A percentile compares a stretch with the other conserved stretches of the same genome.
phyloP scores from a whole-genome alignment of 331 rosid genomes.

The Malus hybrid region DNA sequence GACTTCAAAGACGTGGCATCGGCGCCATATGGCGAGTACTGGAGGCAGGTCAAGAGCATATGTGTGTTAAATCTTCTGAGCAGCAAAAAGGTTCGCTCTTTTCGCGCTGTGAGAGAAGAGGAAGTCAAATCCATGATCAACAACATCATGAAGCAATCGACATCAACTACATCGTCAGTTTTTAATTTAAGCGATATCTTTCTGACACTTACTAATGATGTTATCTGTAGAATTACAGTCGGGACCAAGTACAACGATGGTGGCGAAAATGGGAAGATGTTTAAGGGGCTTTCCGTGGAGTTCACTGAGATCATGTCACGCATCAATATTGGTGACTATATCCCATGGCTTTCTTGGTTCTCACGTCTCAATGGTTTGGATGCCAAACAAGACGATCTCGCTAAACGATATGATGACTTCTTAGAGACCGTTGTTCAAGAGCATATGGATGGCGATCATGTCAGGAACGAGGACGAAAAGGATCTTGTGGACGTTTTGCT shows the following conservation, averaged over 20 bases:
- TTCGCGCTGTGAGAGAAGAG: background rate
- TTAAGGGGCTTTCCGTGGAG: background rate
- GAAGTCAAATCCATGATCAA: background rate
- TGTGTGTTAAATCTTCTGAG: background rate
- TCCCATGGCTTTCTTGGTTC: conserved; percentile 5
- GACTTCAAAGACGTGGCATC: background rate
- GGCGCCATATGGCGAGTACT: conserved; percentile 11
- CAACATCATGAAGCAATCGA: background rate
- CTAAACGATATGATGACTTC: background rate
- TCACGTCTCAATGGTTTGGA: conserved; percentile 4
- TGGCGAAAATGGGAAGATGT: background rate
- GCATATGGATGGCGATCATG: background rate
- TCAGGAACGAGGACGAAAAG: background rate
- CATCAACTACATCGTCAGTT: background rate
- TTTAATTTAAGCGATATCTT: conserved; percentile 1
- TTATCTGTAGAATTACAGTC: background rate
- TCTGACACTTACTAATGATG: background rate
- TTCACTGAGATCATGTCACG: background rate
- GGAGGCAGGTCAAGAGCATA: conserved; percentile 10
- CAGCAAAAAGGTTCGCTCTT: background rate
- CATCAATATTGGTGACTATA: background rate
- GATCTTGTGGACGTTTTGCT: conserved; percentile 1
- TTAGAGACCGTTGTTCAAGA: background rate
- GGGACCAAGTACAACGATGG: background rate
- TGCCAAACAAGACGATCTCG: background rate